phyloP scores from a whole-genome alignment of 164 flowering plant species.

The Aristolochia fimbriata region DNA sequence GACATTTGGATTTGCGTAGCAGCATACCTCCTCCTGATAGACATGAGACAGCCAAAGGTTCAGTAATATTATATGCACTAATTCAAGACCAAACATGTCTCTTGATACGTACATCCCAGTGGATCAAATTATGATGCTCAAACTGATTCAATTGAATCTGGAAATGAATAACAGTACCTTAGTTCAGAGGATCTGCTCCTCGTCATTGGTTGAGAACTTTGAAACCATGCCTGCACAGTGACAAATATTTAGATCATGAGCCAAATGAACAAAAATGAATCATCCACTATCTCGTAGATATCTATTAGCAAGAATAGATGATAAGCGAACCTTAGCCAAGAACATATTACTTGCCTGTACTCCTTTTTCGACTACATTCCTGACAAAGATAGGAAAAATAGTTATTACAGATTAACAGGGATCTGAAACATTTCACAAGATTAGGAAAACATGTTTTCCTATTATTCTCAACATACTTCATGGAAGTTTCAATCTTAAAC shows the following conservation, averaged over 20 bases:
- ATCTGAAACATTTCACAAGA: not conserved
- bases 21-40: constrained; percentile 55
- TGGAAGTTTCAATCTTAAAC: too few species aligned
- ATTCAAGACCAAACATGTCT: too few species aligned
- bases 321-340: constrained; percentile 50
- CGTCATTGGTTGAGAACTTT: constrained; percentile 79
- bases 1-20: constrained; percentile 59
- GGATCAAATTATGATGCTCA: not conserved
- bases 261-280: not conserved
- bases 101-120: too few species aligned
- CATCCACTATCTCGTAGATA: constrained; percentile 2
- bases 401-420: not conserved
- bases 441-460: not conserved
- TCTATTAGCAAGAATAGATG: constrained; percentile 2
- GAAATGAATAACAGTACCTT: constrained; percentile 26
- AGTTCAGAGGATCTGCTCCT: constrained; percentile 81
- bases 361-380: constrained; percentile 45
- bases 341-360: constrained; percentile 46
- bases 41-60: not conserved
- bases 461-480: too few species aligned
- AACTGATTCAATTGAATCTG: not conserved
- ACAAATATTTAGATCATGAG: constrained; percentile 8
- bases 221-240: constrained; percentile 55
- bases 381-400: constrained; percentile 14
- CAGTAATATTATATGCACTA: too few species aligned